phyloP scores from a whole-genome alignment of 441 rosid species.

The Capsella rubella region DNA sequence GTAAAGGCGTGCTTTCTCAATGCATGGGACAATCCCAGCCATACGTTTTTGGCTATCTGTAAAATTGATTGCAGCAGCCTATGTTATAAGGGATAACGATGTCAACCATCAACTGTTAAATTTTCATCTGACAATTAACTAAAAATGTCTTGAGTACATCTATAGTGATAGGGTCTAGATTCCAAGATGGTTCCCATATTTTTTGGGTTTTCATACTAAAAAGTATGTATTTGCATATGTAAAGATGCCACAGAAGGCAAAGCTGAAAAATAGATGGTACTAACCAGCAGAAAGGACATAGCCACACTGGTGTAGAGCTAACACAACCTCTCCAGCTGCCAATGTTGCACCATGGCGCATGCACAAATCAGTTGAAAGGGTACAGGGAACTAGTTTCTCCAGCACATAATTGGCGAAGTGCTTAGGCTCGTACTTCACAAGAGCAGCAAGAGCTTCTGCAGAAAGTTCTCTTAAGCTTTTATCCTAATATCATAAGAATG shows the following conservation, averaged over 20 bases:
- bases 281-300: conserved; percentile 64
- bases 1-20: conserved; percentile 96
- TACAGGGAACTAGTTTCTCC: conserved; percentile 77
- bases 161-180: conserved; percentile 11
- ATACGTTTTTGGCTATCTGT: conserved; percentile 76
- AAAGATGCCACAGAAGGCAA: conserved; percentile 27
- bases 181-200: conserved; percentile 24
- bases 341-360: conserved; percentile 95
- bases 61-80: conserved; percentile 15
- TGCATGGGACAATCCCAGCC: conserved; percentile 84
- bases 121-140: background rate
- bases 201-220: conserved; percentile 12
- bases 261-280: conserved; percentile 43
- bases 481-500: conserved; percentile 63
- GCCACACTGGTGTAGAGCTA: conserved; percentile 71
- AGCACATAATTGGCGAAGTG: conserved; percentile 72
- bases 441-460: conserved; percentile 87
- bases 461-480: conserved; percentile 95
- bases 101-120: conserved; percentile 11
- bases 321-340: conserved; percentile 82
- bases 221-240: conserved; percentile 18
- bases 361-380: conserved; percentile 92
- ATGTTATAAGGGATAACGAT: conserved; percentile 8
- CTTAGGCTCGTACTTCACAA: conserved; percentile 80
- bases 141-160: background rate